Percentiles rank a stretch among this genome's conserved stretches.
Conservation (phyloP, 495 filamentous ascomycete species). For the Hyaloscypha bicolor region DNA sequence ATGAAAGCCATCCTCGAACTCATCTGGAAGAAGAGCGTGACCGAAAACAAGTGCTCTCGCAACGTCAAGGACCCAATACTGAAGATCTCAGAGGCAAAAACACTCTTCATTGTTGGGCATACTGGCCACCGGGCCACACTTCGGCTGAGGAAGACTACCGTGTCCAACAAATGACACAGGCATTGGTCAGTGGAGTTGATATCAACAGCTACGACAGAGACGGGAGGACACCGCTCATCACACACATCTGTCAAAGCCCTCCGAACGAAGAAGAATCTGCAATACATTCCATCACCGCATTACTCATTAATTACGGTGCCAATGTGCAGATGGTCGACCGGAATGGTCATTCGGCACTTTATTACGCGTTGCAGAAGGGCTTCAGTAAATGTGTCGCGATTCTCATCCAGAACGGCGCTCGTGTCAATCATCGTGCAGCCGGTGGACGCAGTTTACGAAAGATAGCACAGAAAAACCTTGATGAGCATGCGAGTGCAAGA, state of each 20-base stretch:
- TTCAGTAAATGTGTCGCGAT: slow-evolving; percentile 1
- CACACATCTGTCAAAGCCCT: neutral
- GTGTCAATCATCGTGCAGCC: neutral
- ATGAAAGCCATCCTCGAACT: neutral
- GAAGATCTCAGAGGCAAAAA: neutral
- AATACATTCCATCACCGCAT: neutral
- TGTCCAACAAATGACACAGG: neutral
- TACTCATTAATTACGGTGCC: neutral
- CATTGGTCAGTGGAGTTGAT: neutral
- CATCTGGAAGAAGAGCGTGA: neutral
- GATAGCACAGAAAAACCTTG: neutral
- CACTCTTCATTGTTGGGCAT: neutral
- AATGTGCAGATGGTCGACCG: neutral
- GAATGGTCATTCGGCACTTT: slow-evolving; percentile 1
- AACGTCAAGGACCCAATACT: neutral
- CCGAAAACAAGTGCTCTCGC: neutral
- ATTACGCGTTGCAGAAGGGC: neutral
- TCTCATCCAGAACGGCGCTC: neutral
- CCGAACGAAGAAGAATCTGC: neutral
- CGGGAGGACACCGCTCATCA: neutral
- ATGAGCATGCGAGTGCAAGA: neutral
- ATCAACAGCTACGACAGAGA: neutral
- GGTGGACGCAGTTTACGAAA: slow-evolving; percentile 1
- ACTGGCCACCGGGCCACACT: neutral
- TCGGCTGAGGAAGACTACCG: neutral